A percentile compares a stretch with the other conserved stretches of the same genome.
Evolutionary conservation across 2,329 filamentous ascomycete genomes (phyloP).

Genomic region (Ophiocordyceps camponoti-leonardi): DNA sequence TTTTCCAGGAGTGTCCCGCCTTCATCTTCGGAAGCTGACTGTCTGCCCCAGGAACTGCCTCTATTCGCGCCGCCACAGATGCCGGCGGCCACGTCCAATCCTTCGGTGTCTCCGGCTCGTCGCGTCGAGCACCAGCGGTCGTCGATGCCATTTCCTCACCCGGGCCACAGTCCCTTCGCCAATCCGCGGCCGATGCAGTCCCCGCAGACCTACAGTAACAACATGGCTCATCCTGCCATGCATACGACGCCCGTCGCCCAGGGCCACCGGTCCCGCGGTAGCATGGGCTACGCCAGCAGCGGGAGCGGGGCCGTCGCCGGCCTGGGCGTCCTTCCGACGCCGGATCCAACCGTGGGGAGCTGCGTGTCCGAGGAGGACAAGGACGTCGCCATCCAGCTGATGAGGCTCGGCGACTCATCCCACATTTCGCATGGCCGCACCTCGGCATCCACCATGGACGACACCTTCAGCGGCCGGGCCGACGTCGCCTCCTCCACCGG

Average conservation of each 20-base stretch:
- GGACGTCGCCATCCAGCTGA: conserved; percentile 91
- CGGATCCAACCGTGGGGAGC: conserved; percentile 92
- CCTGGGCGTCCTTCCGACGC: conserved; percentile 61
- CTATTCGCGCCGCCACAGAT: conserved; percentile 90
- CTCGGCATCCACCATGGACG: conserved; percentile 82
- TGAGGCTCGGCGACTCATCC: conserved; percentile 85
- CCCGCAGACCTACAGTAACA: conserved; percentile 55
- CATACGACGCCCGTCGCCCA: conserved; percentile 47
- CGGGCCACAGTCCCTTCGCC: conserved; percentile 63
- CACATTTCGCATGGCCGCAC: conserved; percentile 87
- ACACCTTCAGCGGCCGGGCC: conserved; percentile 79
- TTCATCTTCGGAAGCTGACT: background rate
- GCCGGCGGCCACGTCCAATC: conserved; percentile 85
- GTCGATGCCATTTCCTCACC: conserved; percentile 57
- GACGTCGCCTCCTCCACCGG: conserved; percentile 74
- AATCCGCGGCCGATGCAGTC: conserved; percentile 67
- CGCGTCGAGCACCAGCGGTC: conserved; percentile 57
- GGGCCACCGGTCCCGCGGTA: conserved; percentile 48
- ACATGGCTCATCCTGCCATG: conserved; percentile 27
- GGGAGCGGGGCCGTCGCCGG: conserved; percentile 16
- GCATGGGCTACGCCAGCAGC: conserved; percentile 34
- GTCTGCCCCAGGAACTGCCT: conserved; percentile 59
- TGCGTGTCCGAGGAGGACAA: conserved; percentile 89
- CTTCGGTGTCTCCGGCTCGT: conserved; percentile 86
- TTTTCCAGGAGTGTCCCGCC: background rate